Evolutionary conservation across 345 rosid genomes (phyloP).

Genomic region (Lepidium didymum): DNA sequence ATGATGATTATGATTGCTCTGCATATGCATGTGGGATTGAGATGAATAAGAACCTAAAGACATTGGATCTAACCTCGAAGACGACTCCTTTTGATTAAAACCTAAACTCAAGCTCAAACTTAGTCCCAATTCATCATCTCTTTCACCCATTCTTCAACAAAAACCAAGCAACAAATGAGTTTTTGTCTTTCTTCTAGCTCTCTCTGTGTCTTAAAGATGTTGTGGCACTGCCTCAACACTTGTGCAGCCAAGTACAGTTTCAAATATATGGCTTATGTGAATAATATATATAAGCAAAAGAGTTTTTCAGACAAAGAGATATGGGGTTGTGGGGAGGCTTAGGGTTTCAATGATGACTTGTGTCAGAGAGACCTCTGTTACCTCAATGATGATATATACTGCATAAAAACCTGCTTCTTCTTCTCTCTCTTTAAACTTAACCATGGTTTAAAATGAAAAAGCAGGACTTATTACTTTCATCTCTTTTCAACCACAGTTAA

Average conservation of each 20-base stretch:
- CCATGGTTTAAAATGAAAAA: constrained; percentile 12
- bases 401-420: constrained; percentile 25
- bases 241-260: constrained; percentile 34
- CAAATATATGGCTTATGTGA: constrained; percentile 39
- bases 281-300: constrained; percentile 21
- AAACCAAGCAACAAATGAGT: too few relatives aligned
- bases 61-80: constrained; percentile 39
- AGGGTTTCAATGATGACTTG: constrained; percentile 55
- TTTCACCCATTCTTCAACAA: constrained; percentile 42
- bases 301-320: constrained; percentile 37
- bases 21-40: constrained; percentile 26
- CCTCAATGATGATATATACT: constrained; percentile 43
- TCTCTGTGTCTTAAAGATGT: constrained; percentile 21
- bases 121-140: constrained; percentile 50
- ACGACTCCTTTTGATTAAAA: constrained; percentile 23
- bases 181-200: constrained; percentile 26
- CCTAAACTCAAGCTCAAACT: constrained; percentile 42
- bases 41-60: constrained; percentile 31
- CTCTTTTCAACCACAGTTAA: constrained; percentile 3
- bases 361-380: constrained; percentile 49
- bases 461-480: constrained; percentile 18
- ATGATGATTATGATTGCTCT: constrained; percentile 11
- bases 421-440: constrained; percentile 12
- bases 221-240: constrained; percentile 24
- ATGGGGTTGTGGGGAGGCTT: constrained; percentile 42